Base-by-base conservation (phyloP, 2,329 filamentous ascomycete genomes). In the Neofusicoccum laricinum region DNA sequence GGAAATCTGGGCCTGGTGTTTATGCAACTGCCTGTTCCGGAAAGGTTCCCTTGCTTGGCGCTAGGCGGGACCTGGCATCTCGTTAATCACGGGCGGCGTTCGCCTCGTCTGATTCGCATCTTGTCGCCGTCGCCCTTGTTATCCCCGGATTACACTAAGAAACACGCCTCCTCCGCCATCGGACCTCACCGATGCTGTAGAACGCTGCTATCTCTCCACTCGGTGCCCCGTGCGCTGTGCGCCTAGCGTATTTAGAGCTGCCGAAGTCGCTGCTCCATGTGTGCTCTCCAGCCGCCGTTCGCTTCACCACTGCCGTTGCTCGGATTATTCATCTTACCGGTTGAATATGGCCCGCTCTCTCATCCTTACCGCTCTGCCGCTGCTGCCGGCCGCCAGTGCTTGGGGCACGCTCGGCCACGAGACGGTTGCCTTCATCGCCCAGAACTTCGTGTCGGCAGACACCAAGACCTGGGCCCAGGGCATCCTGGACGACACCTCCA, bases 361-460 rank as follows among this genome's bases (percentile, higher is more conserved):
- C 21, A 58, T 74, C 40, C 62, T 75, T 25, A 61, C 71, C 48
- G 36, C 51, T 4, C 68, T 70, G 34, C 67, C 69, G 12, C 19
- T 64, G 32, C 63, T 71, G 1, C 69, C 73, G 12, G 66, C 65
- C 3, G 41, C 25, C 51, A 62, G 68, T 36, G 82, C 81, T 7
- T 86, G 84, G 84, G 84, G 84, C 25, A 73, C 71, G 7, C 72
- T 86, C 0, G 84, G 84, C 40, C 84, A 86, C 66, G 79, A 81
- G 34, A 84, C 84, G 2, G 79, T 86, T 5, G 84, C 82, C 19
- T 84, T 82, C 68, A 80, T 86, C 43, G 84, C 84, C 0, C 80
- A 84, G 63, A 76, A 80, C 66, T 81, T 81, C 68, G 72, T 85
- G 57, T 73, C 75, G 3, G 64, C 74, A 17, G 68, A 75, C 15